Conservation (phyloP, 768 basidiomycete genomes). For the Podaxis carcinomalis region DNA sequence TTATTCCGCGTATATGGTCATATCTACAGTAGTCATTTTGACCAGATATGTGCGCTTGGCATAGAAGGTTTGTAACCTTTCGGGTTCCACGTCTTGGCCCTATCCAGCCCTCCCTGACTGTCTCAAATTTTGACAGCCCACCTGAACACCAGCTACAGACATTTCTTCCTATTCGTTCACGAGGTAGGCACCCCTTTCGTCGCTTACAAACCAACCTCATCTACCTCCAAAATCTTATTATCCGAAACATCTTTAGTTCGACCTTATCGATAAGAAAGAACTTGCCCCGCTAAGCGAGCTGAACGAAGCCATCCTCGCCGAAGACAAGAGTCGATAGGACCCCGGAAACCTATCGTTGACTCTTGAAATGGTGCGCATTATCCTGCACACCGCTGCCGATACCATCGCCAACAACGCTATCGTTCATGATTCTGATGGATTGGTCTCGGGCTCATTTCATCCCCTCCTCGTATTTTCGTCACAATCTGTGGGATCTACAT, state of each 20-base stretch:
- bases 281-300: constrained; percentile 92
- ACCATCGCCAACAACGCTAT: too few species aligned
- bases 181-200: constrained; percentile 55
- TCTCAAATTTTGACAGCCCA: constrained; percentile 56
- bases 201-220: not conserved
- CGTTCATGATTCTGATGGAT: too few species aligned
- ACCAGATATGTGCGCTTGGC: constrained; percentile 95
- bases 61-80: constrained; percentile 74
- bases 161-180: constrained; percentile 95
- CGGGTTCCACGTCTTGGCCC: not conserved
- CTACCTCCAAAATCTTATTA: not conserved
- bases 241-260: constrained; percentile 52
- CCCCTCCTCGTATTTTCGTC: too few species aligned
- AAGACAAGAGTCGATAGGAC: constrained; percentile 40
- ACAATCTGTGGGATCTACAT: too few species aligned
- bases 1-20: constrained; percentile 98
- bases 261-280: constrained; percentile 95
- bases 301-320: constrained; percentile 80
- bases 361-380: not conserved
- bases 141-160: constrained; percentile 96
- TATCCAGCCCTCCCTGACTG: not conserved
- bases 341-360: constrained; percentile 7
- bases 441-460: too few species aligned
- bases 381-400: not conserved
- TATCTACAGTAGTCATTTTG: constrained; percentile 98